Evolutionary conservation across 306 rosid genomes (phyloP).

Genomic region (Vicia sativa): DNA sequence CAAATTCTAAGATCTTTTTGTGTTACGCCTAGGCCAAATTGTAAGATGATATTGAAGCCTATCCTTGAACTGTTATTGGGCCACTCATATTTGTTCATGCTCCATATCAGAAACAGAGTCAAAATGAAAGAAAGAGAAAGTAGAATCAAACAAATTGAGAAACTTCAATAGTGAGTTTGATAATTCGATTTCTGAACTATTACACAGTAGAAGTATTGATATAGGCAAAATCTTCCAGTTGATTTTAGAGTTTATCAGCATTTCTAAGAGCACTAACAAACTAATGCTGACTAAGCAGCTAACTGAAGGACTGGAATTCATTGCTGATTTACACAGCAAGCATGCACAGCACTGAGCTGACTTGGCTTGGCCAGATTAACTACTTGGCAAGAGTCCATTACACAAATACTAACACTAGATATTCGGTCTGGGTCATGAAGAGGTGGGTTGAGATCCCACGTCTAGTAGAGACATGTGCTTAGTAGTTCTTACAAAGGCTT

Average conservation of each 20-base stretch:
- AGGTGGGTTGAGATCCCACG: background rate
- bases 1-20: background rate
- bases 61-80: background rate
- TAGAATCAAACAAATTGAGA: background rate
- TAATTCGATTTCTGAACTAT: background rate
- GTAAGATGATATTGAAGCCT: conserved; percentile 5
- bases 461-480: background rate
- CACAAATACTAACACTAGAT: background rate
- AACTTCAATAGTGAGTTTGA: background rate
- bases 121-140: background rate
- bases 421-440: background rate
- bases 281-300: background rate
- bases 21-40: background rate
- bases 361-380: background rate
- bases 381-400: background rate
- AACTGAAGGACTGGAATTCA: background rate
- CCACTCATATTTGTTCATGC: background rate
- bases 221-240: background rate
- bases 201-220: background rate
- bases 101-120: background rate
- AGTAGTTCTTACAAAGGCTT: background rate
- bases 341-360: background rate
- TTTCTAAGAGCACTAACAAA: background rate
- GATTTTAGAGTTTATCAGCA: background rate
- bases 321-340: background rate